Percentiles rank a stretch among this genome's conserved stretches.
These are phyloP conservation scores for Colletotrichum gigasporum DNA, from an alignment of 2,329 filamentous ascomycete genomes.

Conservation along the genomic window DNA sequence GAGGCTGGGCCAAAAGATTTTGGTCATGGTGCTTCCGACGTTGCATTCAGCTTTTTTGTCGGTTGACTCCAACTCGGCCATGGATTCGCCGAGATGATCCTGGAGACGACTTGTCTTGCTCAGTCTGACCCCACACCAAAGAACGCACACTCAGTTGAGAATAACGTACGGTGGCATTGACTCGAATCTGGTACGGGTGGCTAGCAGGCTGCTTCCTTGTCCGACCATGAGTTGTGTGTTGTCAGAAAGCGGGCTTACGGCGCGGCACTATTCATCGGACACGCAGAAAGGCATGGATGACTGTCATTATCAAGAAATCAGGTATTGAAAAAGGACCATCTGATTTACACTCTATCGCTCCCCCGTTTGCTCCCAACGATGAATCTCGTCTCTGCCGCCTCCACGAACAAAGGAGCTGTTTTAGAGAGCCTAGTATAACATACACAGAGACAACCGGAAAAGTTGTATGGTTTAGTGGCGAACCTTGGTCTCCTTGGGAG, in stretches of 20 bases:
- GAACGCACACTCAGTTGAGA: not conserved
- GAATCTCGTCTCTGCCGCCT: constrained; percentile 42
- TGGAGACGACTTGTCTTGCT: not conserved
- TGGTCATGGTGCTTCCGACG: not conserved
- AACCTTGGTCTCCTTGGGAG: constrained; percentile 65
- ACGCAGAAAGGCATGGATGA: constrained; percentile 1
- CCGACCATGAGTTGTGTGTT: not conserved
- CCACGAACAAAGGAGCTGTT: constrained; percentile 53
- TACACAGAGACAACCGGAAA: constrained; percentile 36
- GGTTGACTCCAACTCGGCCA: not conserved
- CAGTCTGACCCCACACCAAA: not conserved
- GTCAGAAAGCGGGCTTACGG: not conserved
- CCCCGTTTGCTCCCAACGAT: constrained; percentile 34
- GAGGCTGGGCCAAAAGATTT: not conserved
- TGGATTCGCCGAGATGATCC: not conserved
- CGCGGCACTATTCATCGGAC: not conserved
- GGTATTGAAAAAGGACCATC: constrained; percentile 54
- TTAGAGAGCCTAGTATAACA: constrained; percentile 45
- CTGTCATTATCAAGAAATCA: constrained; percentile 34
- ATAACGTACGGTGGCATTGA: not conserved
- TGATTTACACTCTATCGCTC: constrained; percentile 61
- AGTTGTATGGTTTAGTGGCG: constrained; percentile 53
- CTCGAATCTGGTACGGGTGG: not conserved
- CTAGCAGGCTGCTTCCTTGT: not conserved
- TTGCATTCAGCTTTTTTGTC: not conserved